Base-by-base conservation (phyloP, 2,329 filamentous ascomycete genomes). In the Sclerotinia subarctica region DNA sequence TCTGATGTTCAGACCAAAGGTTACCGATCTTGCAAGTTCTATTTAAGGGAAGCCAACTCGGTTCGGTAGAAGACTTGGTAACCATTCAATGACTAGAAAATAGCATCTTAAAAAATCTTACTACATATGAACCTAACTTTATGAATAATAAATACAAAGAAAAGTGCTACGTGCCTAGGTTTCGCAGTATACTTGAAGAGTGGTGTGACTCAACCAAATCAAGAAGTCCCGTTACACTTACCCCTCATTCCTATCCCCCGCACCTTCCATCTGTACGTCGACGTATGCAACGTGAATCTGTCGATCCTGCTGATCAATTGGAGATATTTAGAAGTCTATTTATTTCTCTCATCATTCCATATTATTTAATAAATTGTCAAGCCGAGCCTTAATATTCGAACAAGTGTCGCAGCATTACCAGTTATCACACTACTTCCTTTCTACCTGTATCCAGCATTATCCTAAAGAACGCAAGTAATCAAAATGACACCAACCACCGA, bases 401-500 rank as follows among this genome's bases (percentile, higher is more conserved):
- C 29, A 21, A n/a, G 26, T n/a, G 29, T 32, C 53, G 29, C 35
- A 46, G 49, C 42, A 35, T n/a, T 17, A 42, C 1, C n/a, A 17
- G 3, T 38, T 7, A 1, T 2, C 21, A 11, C 11, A 7, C n/a
- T 13, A 13, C 38, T 15, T 42, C 38, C 38, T 35, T 35, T 7
- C 8, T 35, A 42, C 38, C 62, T 4, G 10, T 51, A 42, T 6
- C 29, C 11, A 8, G 29, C 26, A 19, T 21, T 21, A 15, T 35
- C 7, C 38, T 2, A 3, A 19, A 10, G 24, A 26, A 24, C 15
- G 1, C 19, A 10, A 46, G 10, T 24, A 26, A 10, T 1, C 54
- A 71, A 58, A 57, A 73, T 73, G 70, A 44, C 66, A 21, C 62
- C 67, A 5, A 15, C 15, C 5, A 5, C 53, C 38, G 72, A 72